phyloP scores from a whole-genome alignment of 2,329 filamentous ascomycete genomes.

The Eutypa lata region DNA sequence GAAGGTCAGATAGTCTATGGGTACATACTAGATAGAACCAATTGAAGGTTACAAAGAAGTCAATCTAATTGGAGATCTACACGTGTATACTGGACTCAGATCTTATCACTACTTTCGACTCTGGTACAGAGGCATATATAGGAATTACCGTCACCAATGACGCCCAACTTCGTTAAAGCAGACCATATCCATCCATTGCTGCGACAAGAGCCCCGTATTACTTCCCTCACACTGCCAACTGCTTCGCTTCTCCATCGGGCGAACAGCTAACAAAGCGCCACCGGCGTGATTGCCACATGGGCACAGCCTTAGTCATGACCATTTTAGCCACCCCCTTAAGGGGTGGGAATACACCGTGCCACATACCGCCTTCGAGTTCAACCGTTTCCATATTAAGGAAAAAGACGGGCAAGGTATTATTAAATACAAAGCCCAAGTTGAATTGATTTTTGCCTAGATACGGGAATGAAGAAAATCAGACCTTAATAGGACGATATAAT shows the following conservation, averaged over 20 bases:
- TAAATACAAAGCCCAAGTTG: conserved; percentile 15
- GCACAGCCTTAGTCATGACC: conserved; percentile 11
- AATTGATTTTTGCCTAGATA: conserved; percentile 13
- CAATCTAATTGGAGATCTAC: too few species aligned
- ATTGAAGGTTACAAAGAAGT: too few species aligned
- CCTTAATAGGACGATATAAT: not conserved
- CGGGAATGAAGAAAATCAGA: not conserved
- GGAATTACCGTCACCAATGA: too few species aligned
- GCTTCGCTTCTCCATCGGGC: conserved; percentile 10
- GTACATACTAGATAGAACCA: too few species aligned
- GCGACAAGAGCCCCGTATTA: too few species aligned
- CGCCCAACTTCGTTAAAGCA: too few species aligned
- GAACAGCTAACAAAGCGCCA: conserved; percentile 17
- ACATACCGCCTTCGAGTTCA: conserved; percentile 19
- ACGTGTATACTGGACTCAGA: too few species aligned
- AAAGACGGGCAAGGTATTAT: conserved; percentile 19
- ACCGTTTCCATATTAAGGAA: conserved; percentile 22
- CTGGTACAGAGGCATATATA: too few species aligned
- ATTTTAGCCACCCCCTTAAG: conserved; percentile 6
- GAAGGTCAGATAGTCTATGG: too few species aligned
- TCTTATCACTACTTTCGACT: too few species aligned
- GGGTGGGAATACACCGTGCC: conserved; percentile 19
- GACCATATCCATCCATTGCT: not conserved
- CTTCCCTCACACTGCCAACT: conserved; percentile 6
- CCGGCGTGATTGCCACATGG: conserved; percentile 16